Evolutionary conservation across 2,329 filamentous ascomycete genomes (phyloP).

Genomic region (Thermochaetoides dissita): DNA sequence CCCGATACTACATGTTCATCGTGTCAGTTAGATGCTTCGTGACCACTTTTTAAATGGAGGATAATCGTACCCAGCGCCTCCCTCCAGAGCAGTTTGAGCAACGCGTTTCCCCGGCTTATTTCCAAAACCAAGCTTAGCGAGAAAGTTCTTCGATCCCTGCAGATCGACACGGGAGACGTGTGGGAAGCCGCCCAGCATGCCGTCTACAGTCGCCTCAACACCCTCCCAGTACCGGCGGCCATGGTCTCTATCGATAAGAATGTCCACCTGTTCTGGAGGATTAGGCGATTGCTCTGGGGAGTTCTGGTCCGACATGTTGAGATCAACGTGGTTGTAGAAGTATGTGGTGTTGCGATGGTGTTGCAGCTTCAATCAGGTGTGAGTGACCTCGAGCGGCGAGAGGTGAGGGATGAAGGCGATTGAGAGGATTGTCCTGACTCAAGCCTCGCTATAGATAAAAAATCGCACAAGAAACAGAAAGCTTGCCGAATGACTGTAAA

Average conservation of each 20-base stretch:
- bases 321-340: no score
- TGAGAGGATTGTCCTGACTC: no score
- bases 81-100: constrained; percentile 20
- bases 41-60: constrained; percentile 3
- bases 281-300: no score
- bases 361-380: no score
- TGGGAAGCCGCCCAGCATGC: constrained; percentile 64
- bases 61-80: constrained; percentile 26
- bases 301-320: no score
- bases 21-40: neutral
- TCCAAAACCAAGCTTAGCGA: constrained; percentile 49
- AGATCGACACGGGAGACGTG: constrained; percentile 58
- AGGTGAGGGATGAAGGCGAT: no score
- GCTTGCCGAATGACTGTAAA: no score
- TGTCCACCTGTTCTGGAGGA: neutral
- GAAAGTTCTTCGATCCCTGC: constrained; percentile 54
- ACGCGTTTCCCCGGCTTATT: constrained; percentile 13
- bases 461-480: no score
- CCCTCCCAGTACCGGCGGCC: constrained; percentile 31
- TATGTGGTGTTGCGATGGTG: no score
- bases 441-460: no score
- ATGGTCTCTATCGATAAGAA: constrained; percentile 6
- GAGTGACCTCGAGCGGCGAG: no score
- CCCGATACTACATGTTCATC: constrained; percentile 46
- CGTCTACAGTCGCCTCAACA: constrained; percentile 36